Base-by-base conservation (phyloP, 208 protist genomes). In the Crithidia sp. region DNA sequence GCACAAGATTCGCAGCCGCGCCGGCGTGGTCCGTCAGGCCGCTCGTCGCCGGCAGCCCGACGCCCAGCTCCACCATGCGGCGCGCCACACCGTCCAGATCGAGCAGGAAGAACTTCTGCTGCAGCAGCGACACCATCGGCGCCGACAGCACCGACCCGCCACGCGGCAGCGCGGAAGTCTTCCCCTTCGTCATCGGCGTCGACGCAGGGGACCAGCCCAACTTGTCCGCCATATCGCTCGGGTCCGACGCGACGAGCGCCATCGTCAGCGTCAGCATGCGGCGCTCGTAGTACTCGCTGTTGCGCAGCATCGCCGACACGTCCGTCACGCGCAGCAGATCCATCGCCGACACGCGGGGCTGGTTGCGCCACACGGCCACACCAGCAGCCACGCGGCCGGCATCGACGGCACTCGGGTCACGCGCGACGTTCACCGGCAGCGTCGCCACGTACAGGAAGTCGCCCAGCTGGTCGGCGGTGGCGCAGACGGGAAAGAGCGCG, bases 281-380 rank as follows among this genome's bases (percentile, higher is more conserved):
- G 12, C 72, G 74, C 62, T 84, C 74, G 70, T 77, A 81, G 40
- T 55, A 64, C 53, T 82, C 80, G 53, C 67, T 77, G 71, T 76
- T 70, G 13, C 55, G 52, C 60, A 80, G 59, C 36, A 81, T 10
- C 2, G 71, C 59, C 5, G 62, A 36, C 12, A 82, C 67, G 59
- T 85, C 65, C 28, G 85, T 67, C n/a, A 73, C 7, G 36, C 61
- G 52, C 69, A 79, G 77, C 52, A 90, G 63, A 14, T 81, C 76
- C 55, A 74, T 76, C 12, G 82, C 85, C 39, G 84, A 89, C 28
- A 82, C 72, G 40, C 84, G 80, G 2, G 72, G 70, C 61, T 74
- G 59, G 16, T 28, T 49, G 28, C 63, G 71, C 84, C 84, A 89
- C 17, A 85, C 50, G 9, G 52, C 54, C 59, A 71, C 71, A 12